Evolutionary conservation across 768 basidiomycete species (phyloP), one percentile per base, ranked within the genome.

Genomic region (Suillus americanus): DNA sequence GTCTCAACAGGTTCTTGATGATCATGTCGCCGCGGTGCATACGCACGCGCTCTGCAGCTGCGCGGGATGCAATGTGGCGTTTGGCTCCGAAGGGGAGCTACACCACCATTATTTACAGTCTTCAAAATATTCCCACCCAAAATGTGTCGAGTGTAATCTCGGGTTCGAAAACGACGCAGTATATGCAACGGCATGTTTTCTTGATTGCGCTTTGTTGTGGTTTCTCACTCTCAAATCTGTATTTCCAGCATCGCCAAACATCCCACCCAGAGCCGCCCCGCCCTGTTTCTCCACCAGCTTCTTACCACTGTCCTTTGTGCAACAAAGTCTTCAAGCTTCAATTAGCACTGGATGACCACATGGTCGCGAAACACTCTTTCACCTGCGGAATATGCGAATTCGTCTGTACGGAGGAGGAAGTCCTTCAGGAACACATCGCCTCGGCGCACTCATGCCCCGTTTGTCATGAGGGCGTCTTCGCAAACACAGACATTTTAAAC

Each of bases 21-120:
- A 71, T 35, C 75, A 76, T 41, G 48, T 75, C 51, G 70, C 72
- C 33, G 69, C 70, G 14, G 74, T 69, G 28, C 75, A 76, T 46
- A 72, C 74, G 20, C 73, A 68, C 28, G 64, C 61, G 4, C 67
- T 69, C 46, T 73, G 68, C 30, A 62, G 48, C 7, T 76, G 75
- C 57, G 40, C 20, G 28, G 28, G 56, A 12, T 77, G 75, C 8
- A 66, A 66, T 40, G 53, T 66, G 54, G 68, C 64, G 1, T 77
- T 67, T 55, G n/a, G 57, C 3, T 70, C 74, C 45, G 75, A 80
- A 56, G 80, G 79, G 13, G 74, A 75, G 3, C 73, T 83, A 3
- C 66, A 73, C 23, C 65, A 68, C 3, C 83, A 85, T 64, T 83
- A 82, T 67, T 72, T 68, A 51, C 71, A 77, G 5, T 79, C 81